Conservation (phyloP, 2,329 filamentous ascomycete genomes). For the Hypoxylon sp. region DNA sequence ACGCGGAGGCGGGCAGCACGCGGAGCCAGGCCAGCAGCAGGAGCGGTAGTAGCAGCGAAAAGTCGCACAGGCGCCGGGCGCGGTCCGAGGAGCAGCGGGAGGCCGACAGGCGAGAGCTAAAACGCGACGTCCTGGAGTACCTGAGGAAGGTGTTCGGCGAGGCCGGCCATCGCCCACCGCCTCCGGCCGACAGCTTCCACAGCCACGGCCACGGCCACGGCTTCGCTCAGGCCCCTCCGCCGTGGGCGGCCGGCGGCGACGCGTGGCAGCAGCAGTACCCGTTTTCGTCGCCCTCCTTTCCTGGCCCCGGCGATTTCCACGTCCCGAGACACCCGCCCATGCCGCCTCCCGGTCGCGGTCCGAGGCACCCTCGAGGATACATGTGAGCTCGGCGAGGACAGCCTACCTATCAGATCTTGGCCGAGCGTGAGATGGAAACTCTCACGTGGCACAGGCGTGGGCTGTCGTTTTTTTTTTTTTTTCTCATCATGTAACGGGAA, state of each 20-base stretch:
- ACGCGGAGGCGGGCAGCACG: slow-evolving; percentile 21
- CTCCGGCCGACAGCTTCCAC: slow-evolving; percentile 2
- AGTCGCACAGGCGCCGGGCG: slow-evolving; percentile 6
- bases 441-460: slow-evolving; percentile 28
- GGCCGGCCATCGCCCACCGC: not conserved
- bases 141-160: slow-evolving; percentile 10
- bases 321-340: slow-evolving; percentile 2
- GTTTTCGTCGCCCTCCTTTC: not conserved
- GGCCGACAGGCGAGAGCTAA: slow-evolving; percentile 12
- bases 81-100: not conserved
- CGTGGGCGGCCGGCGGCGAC: not conserved
- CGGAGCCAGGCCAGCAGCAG: slow-evolving; percentile 11
- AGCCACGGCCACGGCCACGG: slow-evolving; percentile 12
- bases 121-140: slow-evolving; percentile 6
- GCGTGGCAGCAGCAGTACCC: slow-evolving; percentile 1
- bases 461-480: too few species aligned
- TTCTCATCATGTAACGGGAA: not conserved
- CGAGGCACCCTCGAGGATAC: not conserved
- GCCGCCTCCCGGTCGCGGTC: slow-evolving; percentile 2
- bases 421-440: slow-evolving; percentile 16
- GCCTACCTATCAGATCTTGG: not conserved
- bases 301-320: slow-evolving; percentile 1
- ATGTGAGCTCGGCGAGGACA: not conserved
- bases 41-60: slow-evolving; percentile 4
- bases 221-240: not conserved